phyloP scores from a whole-genome alignment of 768 basidiomycete species.

The Clavaria fumosa region DNA sequence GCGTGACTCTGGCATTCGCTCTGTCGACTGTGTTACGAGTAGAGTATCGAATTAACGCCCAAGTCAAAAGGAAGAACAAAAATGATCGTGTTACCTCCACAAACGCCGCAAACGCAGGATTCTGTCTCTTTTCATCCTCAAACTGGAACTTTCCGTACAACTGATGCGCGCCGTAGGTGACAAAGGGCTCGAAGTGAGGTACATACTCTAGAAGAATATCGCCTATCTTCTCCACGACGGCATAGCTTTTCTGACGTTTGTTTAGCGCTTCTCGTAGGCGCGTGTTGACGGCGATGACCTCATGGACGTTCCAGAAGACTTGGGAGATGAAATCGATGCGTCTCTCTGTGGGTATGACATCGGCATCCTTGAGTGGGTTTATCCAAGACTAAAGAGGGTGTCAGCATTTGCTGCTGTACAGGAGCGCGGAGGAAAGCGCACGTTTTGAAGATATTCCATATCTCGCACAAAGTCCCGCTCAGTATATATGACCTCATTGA shows the following conservation, averaged over 20 bases:
- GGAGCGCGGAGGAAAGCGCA: conserved; percentile 17
- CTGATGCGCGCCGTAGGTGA: conserved; percentile 91
- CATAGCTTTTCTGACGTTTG: conserved; percentile 90
- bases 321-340: conserved; percentile 80
- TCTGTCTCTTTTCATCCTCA: conserved; percentile 93
- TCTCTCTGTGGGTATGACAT: conserved; percentile 62
- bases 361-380: conserved; percentile 57
- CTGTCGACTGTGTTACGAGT: conserved; percentile 43
- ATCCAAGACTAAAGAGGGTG: conserved; percentile 58
- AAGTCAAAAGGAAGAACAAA: conserved; percentile 16
- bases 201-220: conserved; percentile 83
- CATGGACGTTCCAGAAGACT: conserved; percentile 96
- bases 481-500: conserved; percentile 91
- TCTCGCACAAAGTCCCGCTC: conserved; percentile 97
- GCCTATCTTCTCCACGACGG: conserved; percentile 82
- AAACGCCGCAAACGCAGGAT: conserved; percentile 85
- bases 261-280: conserved; percentile 85
- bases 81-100: too few relatives aligned
- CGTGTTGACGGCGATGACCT: conserved; percentile 84
- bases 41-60: background rate
- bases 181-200: conserved; percentile 83
- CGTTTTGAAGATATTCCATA: conserved; percentile 94
- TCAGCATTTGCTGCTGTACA: conserved; percentile 2
- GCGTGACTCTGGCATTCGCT: conserved; percentile 85
- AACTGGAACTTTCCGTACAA: conserved; percentile 98